These are phyloP conservation scores for Durotheca rogersii DNA, from an alignment of 495 filamentous ascomycete species.

Conservation along the genomic window DNA sequence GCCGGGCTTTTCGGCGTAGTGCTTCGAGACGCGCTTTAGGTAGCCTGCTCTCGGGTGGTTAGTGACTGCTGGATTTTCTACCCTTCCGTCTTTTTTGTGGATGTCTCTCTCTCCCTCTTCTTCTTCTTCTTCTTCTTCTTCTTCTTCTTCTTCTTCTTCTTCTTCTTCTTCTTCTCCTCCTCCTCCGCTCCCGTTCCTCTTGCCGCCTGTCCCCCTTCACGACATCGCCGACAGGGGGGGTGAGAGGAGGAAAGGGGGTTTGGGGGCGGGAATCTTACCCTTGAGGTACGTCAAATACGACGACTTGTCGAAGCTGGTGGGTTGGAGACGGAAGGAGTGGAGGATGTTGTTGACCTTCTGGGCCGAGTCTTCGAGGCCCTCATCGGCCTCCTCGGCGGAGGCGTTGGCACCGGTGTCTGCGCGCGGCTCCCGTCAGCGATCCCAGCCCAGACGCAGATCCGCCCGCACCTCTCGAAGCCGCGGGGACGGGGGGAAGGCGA, in stretches of 20 bases:
- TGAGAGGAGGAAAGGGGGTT: neutral
- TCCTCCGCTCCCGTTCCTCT: too few species aligned
- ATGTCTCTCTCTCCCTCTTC: neutral
- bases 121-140: too few species aligned
- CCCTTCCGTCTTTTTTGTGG: too few species aligned
- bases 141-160: too few species aligned
- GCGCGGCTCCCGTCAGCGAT: neutral
- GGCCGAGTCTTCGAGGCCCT: constrained; percentile 64
- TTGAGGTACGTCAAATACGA: constrained; percentile 77
- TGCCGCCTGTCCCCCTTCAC: too few species aligned
- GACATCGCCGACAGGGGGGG: too few species aligned
- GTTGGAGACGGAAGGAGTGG: constrained; percentile 83
- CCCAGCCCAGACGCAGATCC: neutral
- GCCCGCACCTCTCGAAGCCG: constrained; percentile 2
- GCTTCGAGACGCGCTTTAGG: constrained; percentile 80
- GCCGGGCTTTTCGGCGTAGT: constrained; percentile 59
- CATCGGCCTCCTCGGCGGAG: constrained; percentile 86
- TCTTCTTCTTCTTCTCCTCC: too few species aligned
- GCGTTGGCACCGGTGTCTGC: constrained; percentile 93
- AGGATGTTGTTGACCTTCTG: constrained; percentile 91
- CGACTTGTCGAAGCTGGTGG: constrained; percentile 82
- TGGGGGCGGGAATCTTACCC: constrained; percentile 60
- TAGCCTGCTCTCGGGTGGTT: constrained; percentile 61
- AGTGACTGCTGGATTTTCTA: too few species aligned
- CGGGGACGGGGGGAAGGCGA: constrained; percentile 17